These are phyloP conservation scores for Pichia paraexigua DNA, from an alignment of 805 yeast genomes.

Conservation along the genomic window DNA sequence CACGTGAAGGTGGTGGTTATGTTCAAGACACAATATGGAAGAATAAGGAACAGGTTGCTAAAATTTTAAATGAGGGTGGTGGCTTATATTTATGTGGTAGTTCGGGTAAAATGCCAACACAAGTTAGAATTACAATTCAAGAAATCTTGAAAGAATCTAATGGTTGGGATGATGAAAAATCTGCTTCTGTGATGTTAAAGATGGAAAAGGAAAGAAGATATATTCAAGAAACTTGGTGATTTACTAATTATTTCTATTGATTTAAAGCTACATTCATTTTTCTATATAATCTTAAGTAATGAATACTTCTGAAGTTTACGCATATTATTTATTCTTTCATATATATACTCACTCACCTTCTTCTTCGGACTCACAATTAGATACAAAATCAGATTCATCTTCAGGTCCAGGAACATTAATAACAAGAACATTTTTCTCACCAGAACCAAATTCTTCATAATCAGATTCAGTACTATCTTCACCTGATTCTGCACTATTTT, in stretches of 20 bases:
- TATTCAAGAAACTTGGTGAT: conserved; percentile 83
- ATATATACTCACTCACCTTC: background rate
- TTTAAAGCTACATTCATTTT: background rate
- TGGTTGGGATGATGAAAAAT: conserved; percentile 35
- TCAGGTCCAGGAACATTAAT: conserved; percentile 11
- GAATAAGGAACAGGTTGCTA: conserved; percentile 40
- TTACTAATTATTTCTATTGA: background rate
- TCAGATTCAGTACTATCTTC: conserved; percentile 7
- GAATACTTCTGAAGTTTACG: conserved; percentile 1
- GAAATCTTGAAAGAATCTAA: conserved; percentile 45
- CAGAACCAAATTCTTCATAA: background rate
- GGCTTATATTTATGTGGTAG: conserved; percentile 82
- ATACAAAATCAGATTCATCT: conserved; percentile 2
- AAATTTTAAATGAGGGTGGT: conserved; percentile 50
- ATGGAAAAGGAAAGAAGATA: conserved; percentile 64
- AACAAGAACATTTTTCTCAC: conserved; percentile 7
- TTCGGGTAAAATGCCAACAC: conserved; percentile 86
- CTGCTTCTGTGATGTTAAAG: conserved; percentile 41
- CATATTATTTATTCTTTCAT: background rate
- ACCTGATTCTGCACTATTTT: conserved; percentile 14
- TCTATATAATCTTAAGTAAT: background rate
- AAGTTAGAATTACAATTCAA: conserved; percentile 68
- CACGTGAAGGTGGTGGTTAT: conserved; percentile 55
- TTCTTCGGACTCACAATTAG: conserved; percentile 8
- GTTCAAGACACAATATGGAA: conserved; percentile 69